Evolutionary conservation across 768 basidiomycete genomes (phyloP).

Genomic region (Mycena floridula): DNA sequence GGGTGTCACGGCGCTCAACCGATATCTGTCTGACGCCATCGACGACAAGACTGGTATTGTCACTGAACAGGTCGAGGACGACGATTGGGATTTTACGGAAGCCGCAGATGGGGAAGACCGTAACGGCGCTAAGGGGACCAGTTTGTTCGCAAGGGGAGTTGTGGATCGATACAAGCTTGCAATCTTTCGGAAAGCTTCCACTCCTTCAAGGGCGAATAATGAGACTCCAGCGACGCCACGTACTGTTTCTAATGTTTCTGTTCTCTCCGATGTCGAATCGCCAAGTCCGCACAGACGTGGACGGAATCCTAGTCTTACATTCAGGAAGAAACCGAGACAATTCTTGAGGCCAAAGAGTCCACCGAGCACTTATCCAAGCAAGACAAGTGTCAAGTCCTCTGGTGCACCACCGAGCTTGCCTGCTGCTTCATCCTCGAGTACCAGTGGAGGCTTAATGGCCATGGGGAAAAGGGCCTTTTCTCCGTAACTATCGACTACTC

Average conservation of each 20-base stretch:
- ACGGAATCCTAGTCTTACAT: conserved; percentile 52
- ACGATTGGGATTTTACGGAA: conserved; percentile 91
- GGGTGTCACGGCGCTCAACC: conserved; percentile 75
- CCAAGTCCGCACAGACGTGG: no score
- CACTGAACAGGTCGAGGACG: conserved; percentile 58
- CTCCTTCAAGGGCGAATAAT: conserved; percentile 48
- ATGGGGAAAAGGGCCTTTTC: no score
- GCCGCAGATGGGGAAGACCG: conserved; percentile 75
- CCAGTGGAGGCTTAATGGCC: no score
- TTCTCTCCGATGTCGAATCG: no score
- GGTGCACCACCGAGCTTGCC: no score
- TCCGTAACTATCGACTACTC: no score
- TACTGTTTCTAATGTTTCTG: no score
- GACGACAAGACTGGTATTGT: conserved; percentile 41
- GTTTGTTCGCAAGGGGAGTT: conserved; percentile 85
- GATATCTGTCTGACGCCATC: conserved; percentile 52
- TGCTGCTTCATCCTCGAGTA: no score
- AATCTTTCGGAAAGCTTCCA: conserved; percentile 78
- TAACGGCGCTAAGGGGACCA: conserved; percentile 74
- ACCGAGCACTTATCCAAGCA: no score
- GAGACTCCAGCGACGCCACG: conserved; percentile 39
- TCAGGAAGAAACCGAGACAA: conserved; percentile 66
- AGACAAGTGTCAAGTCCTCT: no score
- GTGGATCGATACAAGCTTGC: conserved; percentile 83
- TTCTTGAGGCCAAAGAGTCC: conserved; percentile 74